A percentile compares a stretch with the other conserved stretches of the same genome.
These are phyloP conservation scores for Penicillium aurantiogriseum DNA, from an alignment of 2,329 filamentous ascomycete genomes.

Conservation along the genomic window DNA sequence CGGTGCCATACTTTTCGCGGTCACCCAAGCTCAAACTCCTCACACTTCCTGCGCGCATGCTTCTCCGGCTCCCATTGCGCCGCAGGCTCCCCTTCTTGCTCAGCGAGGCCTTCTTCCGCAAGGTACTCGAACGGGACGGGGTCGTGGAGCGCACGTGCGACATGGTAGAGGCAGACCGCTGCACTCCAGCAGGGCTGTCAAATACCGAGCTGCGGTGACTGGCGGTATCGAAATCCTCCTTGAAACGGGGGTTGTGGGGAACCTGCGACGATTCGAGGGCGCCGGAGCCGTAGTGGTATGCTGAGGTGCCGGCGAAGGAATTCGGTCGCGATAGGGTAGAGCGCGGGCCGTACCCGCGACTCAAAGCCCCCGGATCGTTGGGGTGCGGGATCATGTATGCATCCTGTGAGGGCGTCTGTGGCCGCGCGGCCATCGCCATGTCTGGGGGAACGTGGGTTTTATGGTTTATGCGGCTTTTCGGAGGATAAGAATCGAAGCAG, in stretches of 20 bases:
- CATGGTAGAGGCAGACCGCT: conserved; percentile 43
- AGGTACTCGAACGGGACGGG: conserved; percentile 63
- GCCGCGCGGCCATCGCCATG: conserved; percentile 41
- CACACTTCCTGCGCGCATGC: conserved; percentile 82
- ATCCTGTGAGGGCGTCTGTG: conserved; percentile 43
- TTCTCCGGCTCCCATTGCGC: conserved; percentile 76
- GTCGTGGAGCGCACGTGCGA: conserved; percentile 42
- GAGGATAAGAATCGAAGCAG: background rate
- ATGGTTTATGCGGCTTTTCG: conserved; percentile 3
- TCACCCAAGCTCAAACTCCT: conserved; percentile 74
- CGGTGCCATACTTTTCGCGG: conserved; percentile 47
- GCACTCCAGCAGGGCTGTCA: conserved; percentile 34
- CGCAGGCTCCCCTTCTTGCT: conserved; percentile 71
- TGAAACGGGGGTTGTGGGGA: conserved; percentile 39
- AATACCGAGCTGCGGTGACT: conserved; percentile 38
- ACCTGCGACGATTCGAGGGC: conserved; percentile 32
- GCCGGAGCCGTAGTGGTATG: conserved; percentile 38
- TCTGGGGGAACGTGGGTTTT: conserved; percentile 23
- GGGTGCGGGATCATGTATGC: conserved; percentile 34
- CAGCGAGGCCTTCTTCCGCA: conserved; percentile 85
- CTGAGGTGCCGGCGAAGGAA: conserved; percentile 41
- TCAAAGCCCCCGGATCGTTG: conserved; percentile 30
- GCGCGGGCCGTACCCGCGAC: conserved; percentile 32
- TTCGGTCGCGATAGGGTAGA: conserved; percentile 40
- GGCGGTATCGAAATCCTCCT: conserved; percentile 39